Conservation (phyloP, 176 grass and related monocot species). For the Carex scoparia region DNA sequence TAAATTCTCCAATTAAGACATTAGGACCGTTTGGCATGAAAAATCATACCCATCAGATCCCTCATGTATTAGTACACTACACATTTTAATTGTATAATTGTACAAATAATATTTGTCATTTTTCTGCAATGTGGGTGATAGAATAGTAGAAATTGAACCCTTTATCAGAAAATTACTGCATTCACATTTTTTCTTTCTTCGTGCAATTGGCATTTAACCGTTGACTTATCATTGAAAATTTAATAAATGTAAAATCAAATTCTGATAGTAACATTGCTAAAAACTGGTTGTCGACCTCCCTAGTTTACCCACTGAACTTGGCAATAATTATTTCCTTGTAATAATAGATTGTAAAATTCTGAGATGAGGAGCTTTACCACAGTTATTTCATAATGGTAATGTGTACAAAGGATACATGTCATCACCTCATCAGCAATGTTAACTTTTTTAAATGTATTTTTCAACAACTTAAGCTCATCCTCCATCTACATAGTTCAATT, state of each 20-base stretch:
- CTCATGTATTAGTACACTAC: background rate
- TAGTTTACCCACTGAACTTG: background rate
- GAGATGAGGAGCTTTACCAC: background rate
- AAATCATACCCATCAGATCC: background rate
- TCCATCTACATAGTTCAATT: conserved; percentile 47
- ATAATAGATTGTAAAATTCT: background rate
- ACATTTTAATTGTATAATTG: too few species aligned
- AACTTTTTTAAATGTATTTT: conserved; percentile 47
- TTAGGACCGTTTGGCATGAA: background rate
- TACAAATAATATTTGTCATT: background rate
- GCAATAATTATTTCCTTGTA: background rate
- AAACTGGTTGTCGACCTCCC: background rate
- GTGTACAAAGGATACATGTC: conserved; percentile 62
- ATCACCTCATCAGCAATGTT: conserved; percentile 44
- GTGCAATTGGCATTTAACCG: too few species aligned
- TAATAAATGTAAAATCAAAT: conserved; percentile 6
- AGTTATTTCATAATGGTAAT: background rate
- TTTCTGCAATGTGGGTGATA: background rate
- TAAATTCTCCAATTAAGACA: background rate
- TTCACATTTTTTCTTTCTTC: background rate
- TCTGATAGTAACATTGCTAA: background rate
- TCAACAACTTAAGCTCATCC: conserved; percentile 49
- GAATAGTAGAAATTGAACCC: background rate
- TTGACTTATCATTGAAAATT: background rate
- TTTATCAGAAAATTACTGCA: background rate